Base-by-base conservation (phyloP, 1,284 basidiomycete species). In the Sporisorium exsertum region DNA sequence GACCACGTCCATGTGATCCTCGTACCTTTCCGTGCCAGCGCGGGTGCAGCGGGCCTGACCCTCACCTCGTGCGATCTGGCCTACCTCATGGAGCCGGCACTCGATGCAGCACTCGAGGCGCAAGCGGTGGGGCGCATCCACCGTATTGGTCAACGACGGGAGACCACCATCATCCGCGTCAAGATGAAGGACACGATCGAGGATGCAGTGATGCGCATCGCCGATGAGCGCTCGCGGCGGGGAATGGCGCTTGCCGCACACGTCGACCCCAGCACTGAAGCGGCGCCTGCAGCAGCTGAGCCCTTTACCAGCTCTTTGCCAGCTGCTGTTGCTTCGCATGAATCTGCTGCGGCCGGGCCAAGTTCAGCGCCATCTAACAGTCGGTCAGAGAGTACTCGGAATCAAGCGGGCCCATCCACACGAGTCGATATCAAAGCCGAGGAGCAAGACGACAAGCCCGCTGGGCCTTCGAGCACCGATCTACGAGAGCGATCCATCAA, bases 111-210 rank as follows among this genome's bases (percentile, higher is more conserved):
- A 6, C 67, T 80, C 37, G 77, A 76, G 57, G 66, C 66, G 8
- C 78, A 80, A 33, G 78, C 78, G 16, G 49, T 68, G 3, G 78
- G 73, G 2, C 51, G 78, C 5, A 69, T 80, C 45, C 64, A 78
- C 47, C 68, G 78, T 8, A 80, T 80, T 42, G 78, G 78, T 22
- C 78, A 80, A 51, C 52, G 62, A 16, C 58, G 66, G 3, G 58
- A 60, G 27, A 79, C 77, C 26, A 79, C 66, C 27, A 60, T 69
- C n/a, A 37, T 80, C 50, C 69, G 73, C 24, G 67, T 80, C 49
- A 70, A 71, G 55, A 72, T 78, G 65, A 72, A 71, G 61, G 72
- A 77, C 55, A 80, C 79, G 16, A 72, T 80, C 51, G 79, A 80
- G 43, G 62, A 70, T 26, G 70, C 66, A 1, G 71, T 80, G 32